Percentiles rank a stretch among this genome's conserved stretches.
phyloP scores from a whole-genome alignment of 352 stramenopile genomes.

The Globisporangium apiculatum region DNA sequence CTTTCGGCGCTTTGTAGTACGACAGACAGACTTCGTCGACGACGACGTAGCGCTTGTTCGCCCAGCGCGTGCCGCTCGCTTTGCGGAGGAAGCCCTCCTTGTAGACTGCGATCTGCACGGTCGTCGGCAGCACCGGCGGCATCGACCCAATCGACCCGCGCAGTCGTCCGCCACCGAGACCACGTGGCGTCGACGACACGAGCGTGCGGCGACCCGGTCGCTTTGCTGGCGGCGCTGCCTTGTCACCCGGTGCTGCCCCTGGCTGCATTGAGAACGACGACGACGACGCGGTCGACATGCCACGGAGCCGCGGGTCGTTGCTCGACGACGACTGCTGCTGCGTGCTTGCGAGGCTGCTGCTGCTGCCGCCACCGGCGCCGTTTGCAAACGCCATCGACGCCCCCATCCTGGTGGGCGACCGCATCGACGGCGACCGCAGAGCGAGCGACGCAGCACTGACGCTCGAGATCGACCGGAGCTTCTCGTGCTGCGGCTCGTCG shows the following conservation, averaged over 20 bases:
- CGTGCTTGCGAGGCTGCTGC: slow-evolving; percentile 2
- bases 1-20: slow-evolving; percentile 82
- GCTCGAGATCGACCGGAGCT: slow-evolving; percentile 55
- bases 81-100: slow-evolving; percentile 84
- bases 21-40: slow-evolving; percentile 79
- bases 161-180: slow-evolving; percentile 22
- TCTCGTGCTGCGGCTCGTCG: slow-evolving; percentile 24
- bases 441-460: slow-evolving; percentile 26
- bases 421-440: slow-evolving; percentile 47
- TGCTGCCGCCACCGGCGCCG: slow-evolving; percentile 3
- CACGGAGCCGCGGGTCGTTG: slow-evolving; percentile 22
- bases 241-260: slow-evolving; percentile 37
- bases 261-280: slow-evolving; percentile 55
- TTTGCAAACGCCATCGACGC: slow-evolving; percentile 2
- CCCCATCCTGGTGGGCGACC: slow-evolving; percentile 22
- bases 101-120: slow-evolving; percentile 65
- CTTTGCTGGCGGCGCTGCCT: slow-evolving; percentile 35
- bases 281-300: slow-evolving; percentile 26
- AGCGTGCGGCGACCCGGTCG: slow-evolving; percentile 48
- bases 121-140: slow-evolving; percentile 53
- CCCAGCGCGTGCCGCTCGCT: slow-evolving; percentile 73
- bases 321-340: slow-evolving; percentile 6
- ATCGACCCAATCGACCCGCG: slow-evolving; percentile 32
- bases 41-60: slow-evolving; percentile 84
- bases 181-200: slow-evolving; percentile 45